Conservation (phyloP, 1,139 yeast species). For the Magnusiomyces ingens region DNA sequence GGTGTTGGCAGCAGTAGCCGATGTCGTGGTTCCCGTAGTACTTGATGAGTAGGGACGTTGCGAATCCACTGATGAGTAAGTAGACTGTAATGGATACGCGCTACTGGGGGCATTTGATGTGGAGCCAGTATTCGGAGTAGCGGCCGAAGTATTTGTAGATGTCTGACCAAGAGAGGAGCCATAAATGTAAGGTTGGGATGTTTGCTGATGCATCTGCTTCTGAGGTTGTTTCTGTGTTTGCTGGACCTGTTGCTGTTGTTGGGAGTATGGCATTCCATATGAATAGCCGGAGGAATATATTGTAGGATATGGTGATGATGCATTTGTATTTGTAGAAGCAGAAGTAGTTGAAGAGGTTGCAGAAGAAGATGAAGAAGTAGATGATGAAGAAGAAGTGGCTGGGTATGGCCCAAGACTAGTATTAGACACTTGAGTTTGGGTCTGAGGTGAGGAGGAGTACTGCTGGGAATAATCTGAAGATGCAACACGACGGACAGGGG, state of each 20-base stretch:
- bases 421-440: not conserved
- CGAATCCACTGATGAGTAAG: not conserved
- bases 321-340: not conserved
- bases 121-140: too few species aligned
- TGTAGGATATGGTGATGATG: not conserved
- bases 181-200: not conserved
- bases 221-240: not conserved
- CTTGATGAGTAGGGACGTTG: not conserved
- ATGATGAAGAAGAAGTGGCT: not conserved
- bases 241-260: not conserved
- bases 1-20: not conserved
- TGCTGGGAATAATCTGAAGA: conserved; percentile 1
- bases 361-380: not conserved
- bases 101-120: too few species aligned
- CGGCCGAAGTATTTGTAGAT: too few species aligned
- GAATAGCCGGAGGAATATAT: not conserved
- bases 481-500: not conserved
- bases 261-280: not conserved
- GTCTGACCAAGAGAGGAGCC: not conserved
- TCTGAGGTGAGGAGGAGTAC: not conserved
- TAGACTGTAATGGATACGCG: not conserved
- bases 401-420: too few species aligned
- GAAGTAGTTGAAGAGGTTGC: not conserved
- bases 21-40: not conserved
- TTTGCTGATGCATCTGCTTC: not conserved